Evolutionary conservation across 345 rosid genomes (phyloP).

Genomic region (Populus simonii): DNA sequence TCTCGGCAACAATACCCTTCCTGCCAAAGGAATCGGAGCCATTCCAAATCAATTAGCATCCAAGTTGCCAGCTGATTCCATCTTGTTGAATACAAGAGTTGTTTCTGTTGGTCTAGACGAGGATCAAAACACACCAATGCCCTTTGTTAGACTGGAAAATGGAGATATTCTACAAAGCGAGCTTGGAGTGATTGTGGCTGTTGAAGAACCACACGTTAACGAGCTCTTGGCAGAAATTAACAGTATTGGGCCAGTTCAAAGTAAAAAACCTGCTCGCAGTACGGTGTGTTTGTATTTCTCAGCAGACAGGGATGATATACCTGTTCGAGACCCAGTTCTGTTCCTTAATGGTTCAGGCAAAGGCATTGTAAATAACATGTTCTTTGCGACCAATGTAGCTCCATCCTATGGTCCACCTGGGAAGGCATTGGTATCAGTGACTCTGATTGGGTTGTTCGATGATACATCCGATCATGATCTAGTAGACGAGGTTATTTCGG

Average conservation of each 20-base stretch:
- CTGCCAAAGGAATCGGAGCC: slow-evolving; percentile 74
- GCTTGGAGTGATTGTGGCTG: slow-evolving; percentile 71
- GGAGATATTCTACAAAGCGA: slow-evolving; percentile 54
- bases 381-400: slow-evolving; percentile 81
- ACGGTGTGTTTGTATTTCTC: slow-evolving; percentile 81
- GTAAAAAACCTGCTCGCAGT: slow-evolving; percentile 46
- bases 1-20: slow-evolving; percentile 84
- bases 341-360: slow-evolving; percentile 71
- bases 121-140: slow-evolving; percentile 25
- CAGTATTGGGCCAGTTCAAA: slow-evolving; percentile 19
- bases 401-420: slow-evolving; percentile 63
- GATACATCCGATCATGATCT: slow-evolving; percentile 51
- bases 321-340: slow-evolving; percentile 65
- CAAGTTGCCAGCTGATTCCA: slow-evolving; percentile 50
- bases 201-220: slow-evolving; percentile 64
- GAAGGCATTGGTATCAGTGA: slow-evolving; percentile 70
- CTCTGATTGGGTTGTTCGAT: slow-evolving; percentile 67
- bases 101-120: slow-evolving; percentile 42
- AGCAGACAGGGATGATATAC: slow-evolving; percentile 47
- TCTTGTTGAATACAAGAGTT: slow-evolving; percentile 51
- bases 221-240: slow-evolving; percentile 52
- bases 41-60: slow-evolving; percentile 63
- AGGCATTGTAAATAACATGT: slow-evolving; percentile 90
- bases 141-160: slow-evolving; percentile 41
- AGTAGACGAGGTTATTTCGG: slow-evolving; percentile 41